Evolutionary conservation across 345 rosid genomes (phyloP).

Genomic region (Gossypium rotundifolium): DNA sequence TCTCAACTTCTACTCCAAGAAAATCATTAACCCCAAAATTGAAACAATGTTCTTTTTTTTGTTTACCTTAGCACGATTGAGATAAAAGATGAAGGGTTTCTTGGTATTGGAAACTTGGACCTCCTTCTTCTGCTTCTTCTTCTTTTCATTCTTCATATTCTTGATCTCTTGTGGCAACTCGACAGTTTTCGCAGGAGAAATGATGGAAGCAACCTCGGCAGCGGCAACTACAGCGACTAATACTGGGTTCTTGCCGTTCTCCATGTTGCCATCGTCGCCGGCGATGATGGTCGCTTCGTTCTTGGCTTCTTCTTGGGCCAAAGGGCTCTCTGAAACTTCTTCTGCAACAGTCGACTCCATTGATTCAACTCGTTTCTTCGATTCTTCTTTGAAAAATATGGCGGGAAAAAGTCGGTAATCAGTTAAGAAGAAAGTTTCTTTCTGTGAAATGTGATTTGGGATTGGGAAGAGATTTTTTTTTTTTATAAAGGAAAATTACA

Average conservation of each 20-base stretch:
- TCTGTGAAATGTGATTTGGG: background rate
- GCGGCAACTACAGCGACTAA: background rate
- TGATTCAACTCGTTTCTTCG: slow-evolving; percentile 4
- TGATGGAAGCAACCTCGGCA: background rate
- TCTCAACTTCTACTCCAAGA: background rate
- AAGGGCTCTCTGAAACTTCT: background rate
- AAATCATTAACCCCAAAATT: background rate
- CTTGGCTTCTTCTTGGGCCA: background rate
- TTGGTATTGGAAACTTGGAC: slow-evolving; percentile 32
- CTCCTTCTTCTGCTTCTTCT: slow-evolving; percentile 14
- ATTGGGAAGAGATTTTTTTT: background rate
- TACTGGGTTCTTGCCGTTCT: background rate
- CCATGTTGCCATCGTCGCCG: background rate
- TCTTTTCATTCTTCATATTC: slow-evolving; percentile 1
- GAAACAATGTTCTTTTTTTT: too few species aligned
- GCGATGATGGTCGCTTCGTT: background rate
- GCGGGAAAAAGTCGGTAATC: slow-evolving; percentile 13
- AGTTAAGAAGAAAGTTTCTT: background rate
- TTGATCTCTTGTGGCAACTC: slow-evolving; percentile 8
- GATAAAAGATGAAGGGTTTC: slow-evolving; percentile 36
- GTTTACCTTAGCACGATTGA: slow-evolving; percentile 32
- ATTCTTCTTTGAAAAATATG: background rate
- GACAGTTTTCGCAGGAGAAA: slow-evolving; percentile 2
- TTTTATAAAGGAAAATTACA: background rate
- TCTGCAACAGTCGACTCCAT: slow-evolving; percentile 18